Percentiles rank a stretch among this genome's conserved stretches.
Evolutionary conservation across 495 filamentous ascomycete genomes (phyloP).

Genomic region (Penicillium diatomitis): DNA sequence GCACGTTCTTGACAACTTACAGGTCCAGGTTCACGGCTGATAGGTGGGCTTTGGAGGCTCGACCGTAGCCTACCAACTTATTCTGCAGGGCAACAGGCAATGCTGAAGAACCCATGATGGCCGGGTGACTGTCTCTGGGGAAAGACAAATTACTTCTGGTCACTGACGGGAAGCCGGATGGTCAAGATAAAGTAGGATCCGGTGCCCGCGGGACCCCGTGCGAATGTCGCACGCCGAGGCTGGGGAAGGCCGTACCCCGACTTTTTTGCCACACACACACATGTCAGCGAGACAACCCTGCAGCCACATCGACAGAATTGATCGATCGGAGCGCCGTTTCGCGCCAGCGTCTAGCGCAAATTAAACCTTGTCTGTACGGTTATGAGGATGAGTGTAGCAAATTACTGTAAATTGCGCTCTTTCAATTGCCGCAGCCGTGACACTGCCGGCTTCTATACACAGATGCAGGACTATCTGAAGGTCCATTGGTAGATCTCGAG

Average conservation of each 20-base stretch:
- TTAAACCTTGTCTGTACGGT: no score
- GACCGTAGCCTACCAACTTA: constrained; percentile 34
- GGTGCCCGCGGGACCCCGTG: constrained; percentile 1
- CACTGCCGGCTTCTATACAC: no score
- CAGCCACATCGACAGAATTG: no score
- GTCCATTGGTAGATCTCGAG: no score
- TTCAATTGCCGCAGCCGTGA: no score
- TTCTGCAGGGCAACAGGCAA: constrained; percentile 34
- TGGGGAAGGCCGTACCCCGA: neutral
- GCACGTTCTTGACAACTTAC: constrained; percentile 42
- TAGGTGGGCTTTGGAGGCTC: constrained; percentile 47
- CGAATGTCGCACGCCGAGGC: constrained; percentile 8
- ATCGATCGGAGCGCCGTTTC: no score
- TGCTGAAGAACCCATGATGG: constrained; percentile 28
- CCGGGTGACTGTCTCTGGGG: constrained; percentile 3
- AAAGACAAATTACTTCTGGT: constrained; percentile 9
- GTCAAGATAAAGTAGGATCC: constrained; percentile 10
- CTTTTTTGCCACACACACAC: constrained; percentile 7
- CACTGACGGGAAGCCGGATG: constrained; percentile 1
- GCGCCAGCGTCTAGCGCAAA: no score
- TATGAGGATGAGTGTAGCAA: no score
- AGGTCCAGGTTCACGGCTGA: constrained; percentile 68
- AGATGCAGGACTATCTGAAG: no score
- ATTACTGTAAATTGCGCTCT: no score
- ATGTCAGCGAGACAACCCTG: no score